Base-by-base conservation (phyloP, 768 basidiomycete species). In the Royoungia palumana region DNA sequence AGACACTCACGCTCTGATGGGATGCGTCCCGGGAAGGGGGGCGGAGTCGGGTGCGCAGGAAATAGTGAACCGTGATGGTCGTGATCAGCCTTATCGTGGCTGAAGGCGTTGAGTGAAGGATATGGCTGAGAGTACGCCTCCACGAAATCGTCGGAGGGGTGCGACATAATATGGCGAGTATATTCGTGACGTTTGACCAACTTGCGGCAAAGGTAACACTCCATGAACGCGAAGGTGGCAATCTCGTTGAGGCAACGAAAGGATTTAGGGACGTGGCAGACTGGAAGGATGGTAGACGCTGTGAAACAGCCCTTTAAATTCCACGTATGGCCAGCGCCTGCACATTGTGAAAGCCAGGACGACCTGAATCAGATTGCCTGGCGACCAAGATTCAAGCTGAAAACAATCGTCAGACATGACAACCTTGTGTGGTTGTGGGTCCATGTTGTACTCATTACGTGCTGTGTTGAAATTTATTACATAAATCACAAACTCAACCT, bases 141-240 rank as follows among this genome's bases (percentile, higher is more conserved):
- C 7, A 17, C 41, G 34, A 27, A 14, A 20, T 42, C 36, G 4
- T 22, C 22, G 20, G 47, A 24, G 27, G 39, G 41, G 44, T 52
- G 51, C 6, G 51, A 51, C 10, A 28, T 35, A 36, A 53, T 6
- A 50, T 62, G 61, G 12, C 7, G 42, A 9, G 22, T 37, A 30
- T 50, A 58, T n/a, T 64, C 41, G 35, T 50, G 19, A 9, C 27
- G 56, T 32, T 43, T 3, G 35, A 62, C n/a, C 16, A n/a, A 6
- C 16, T 35, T 12, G 22, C 44, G 38, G 35, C 61, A 64, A 34
- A 62, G 46, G 41, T 49, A 41, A 13, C 61, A 62, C 53, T 49
- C 25, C 50, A 64, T 55, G 37, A 25, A n/a, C n/a, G 19, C 3
- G 3, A 28, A 25, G 22, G 38, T 28, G 3, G 2, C 28, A 12